phyloP scores from a whole-genome alignment of 2,329 filamentous ascomycete species.

The Didymella glomerata region DNA sequence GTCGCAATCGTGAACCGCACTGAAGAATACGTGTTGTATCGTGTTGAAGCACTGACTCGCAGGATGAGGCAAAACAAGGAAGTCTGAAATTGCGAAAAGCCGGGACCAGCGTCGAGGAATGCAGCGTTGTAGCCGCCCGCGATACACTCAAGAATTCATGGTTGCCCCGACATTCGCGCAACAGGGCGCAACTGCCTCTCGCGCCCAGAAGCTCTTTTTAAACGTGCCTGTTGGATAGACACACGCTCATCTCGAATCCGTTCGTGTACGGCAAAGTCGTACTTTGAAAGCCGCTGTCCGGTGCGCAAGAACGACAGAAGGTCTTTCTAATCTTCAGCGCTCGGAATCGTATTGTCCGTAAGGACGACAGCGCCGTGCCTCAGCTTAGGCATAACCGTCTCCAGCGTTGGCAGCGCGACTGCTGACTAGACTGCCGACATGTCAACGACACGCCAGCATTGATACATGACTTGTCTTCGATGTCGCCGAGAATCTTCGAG shows the following conservation, averaged over 20 bases:
- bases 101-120: slow-evolving; percentile 12
- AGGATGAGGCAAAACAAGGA: not conserved
- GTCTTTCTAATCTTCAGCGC: slow-evolving; percentile 57
- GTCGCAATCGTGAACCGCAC: not conserved
- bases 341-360: slow-evolving; percentile 58
- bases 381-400: slow-evolving; percentile 57
- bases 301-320: slow-evolving; percentile 57
- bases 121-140: not conserved
- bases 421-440: slow-evolving; percentile 61
- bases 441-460: not conserved
- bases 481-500: slow-evolving; percentile 7
- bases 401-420: slow-evolving; percentile 62
- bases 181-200: not conserved
- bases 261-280: slow-evolving; percentile 60
- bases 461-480: not conserved
- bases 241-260: slow-evolving; percentile 57
- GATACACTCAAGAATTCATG: not conserved
- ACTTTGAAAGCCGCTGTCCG: slow-evolving; percentile 60
- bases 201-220: not conserved
- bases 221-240: slow-evolving; percentile 6
- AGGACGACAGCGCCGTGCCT: slow-evolving; percentile 60
- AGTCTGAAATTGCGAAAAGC: slow-evolving; percentile 7
- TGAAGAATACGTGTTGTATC: not conserved
- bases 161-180: slow-evolving; percentile 1
- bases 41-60: slow-evolving; percentile 2